Evolutionary conservation across 1,139 yeast genomes (phyloP).

Genomic region (Arxiozyma slooffiae): DNA sequence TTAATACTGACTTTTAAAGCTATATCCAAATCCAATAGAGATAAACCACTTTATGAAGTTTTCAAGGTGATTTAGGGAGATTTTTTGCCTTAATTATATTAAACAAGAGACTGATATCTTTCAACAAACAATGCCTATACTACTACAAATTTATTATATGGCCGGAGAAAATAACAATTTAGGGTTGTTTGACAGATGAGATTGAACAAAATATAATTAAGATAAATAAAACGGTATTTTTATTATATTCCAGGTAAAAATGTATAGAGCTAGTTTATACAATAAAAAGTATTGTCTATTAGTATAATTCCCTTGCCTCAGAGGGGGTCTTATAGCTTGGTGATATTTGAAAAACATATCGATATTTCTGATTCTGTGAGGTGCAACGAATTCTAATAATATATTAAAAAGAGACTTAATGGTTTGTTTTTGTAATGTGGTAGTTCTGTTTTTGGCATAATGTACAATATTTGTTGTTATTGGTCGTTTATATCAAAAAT

Average conservation of each 20-base stretch:
- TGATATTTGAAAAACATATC: background rate
- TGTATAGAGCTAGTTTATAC: background rate
- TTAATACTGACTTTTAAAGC: background rate
- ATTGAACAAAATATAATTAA: background rate
- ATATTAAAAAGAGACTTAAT: slow-evolving; percentile 17
- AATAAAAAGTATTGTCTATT: background rate
- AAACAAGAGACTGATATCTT: background rate
- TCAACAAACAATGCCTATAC: background rate
- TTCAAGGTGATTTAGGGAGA: background rate
- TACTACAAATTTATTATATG: background rate
- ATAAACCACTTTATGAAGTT: background rate
- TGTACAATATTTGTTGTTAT: background rate
- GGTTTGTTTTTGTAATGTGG: slow-evolving; percentile 8
- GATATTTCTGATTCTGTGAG: slow-evolving; percentile 3
- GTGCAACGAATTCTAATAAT: slow-evolving; percentile 11
- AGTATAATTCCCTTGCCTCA: background rate
- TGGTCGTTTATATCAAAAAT: slow-evolving; percentile 11
- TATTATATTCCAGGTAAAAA: background rate
- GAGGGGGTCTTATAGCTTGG: background rate
- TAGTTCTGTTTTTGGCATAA: background rate
- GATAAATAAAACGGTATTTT: background rate
- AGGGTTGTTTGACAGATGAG: background rate
- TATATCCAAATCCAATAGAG: background rate
- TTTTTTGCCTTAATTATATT: background rate
- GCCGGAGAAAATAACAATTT: background rate